Base-by-base conservation (phyloP, 306 rosid genomes). In the Corylus avellana region DNA sequence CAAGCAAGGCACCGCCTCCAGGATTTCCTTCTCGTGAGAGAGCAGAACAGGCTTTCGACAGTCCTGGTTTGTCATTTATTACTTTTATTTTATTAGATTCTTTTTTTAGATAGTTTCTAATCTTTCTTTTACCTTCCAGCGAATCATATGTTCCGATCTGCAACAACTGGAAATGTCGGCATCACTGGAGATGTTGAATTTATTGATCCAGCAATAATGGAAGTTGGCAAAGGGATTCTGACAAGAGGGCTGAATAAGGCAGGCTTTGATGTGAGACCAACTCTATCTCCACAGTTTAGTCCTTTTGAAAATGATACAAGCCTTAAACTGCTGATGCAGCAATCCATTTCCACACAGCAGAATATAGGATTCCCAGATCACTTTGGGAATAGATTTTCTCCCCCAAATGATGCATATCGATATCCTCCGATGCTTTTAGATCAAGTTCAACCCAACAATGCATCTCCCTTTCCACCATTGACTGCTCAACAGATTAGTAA, bases 101-200 rank as follows among this genome's bases (percentile, higher is more conserved):
- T 12, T 22, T 2, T 78, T 74, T 47, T 75, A 27, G 78, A 73
- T 71, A 71, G 58, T 16, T 71, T 25, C 39, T 71, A 49, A 71
- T 42, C 46, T 42, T 50, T 17, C 75, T 44, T 71, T 71, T 22
- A n/a, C 74, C 39, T 78, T 76, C 22, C 84, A 87, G 90, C 58
- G 81, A 74, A 77, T 44, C 82, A 48, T 69, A 48, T 79, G 76
- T 86, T 68, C 46, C 46, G 46, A 42, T 6, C 46, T 72, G 70
- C 85, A 80, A 72, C 80, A 39, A 76, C 86, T 67, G 82, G 77
- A 78, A 81, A 76, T 44, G 54, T 75, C 70, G 80, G 81, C 80
- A 61, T 73, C 74, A 42, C 58, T 5, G 74, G 69, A 71, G 76
- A 85, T 42, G 46, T 42, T 72, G 79, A 78, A 68, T 78, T 67